Evolutionary conservation across 2,329 filamentous ascomycete species (phyloP), one percentile per base, ranked within the genome.

Genomic region (Chaetothyriales sp.): DNA sequence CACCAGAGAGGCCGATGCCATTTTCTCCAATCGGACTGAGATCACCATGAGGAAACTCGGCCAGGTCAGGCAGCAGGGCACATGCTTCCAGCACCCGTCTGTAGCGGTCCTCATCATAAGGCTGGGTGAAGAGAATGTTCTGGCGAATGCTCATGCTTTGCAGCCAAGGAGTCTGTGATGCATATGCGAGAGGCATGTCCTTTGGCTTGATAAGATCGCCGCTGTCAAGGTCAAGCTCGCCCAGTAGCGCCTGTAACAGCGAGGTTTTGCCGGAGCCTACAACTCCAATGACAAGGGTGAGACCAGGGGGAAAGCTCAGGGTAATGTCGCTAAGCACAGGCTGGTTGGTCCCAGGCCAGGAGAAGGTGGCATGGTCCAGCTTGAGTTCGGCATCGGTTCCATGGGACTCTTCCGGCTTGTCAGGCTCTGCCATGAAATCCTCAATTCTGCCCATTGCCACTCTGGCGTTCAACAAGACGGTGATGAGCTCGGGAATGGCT

Each of bases 401-500:
- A 76, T 72, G 26, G 78, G 76, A 54, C 3, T 19, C 20, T 56
- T 92, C 80, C 0, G 83, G 81, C 58, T 87, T 86, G 60, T 95
- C 80, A 0, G 86, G 86, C 64, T 95, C 88, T 0, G 73, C 70
- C 86, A 95, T 93, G 67, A 93, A 95, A 19, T 78, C 75, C 60
- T 94, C 84, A 18, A 95, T 86, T 57, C 88, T 81, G 7, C 77
- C 79, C 55, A 94, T 79, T 0, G 88, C 84, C 18, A 95, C 82
- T n/a, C 78, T 81, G 0, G 87, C 85, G 60, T 94, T 93, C 57
- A 93, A 75, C 3, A 90, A 68, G 0, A 83, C 77, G 0, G 84
- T 87, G 44, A 93, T 80, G 8, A 94, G 69, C 26, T 78, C 73
- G 1, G 89, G 89, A 0, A 93, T 68, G 49, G 88, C 83, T 50